A percentile compares a stretch with the other conserved stretches of the same genome.
These are phyloP conservation scores for Berberis vulgaris DNA, from an alignment of 164 flowering plant genomes.

Conservation along the genomic window DNA sequence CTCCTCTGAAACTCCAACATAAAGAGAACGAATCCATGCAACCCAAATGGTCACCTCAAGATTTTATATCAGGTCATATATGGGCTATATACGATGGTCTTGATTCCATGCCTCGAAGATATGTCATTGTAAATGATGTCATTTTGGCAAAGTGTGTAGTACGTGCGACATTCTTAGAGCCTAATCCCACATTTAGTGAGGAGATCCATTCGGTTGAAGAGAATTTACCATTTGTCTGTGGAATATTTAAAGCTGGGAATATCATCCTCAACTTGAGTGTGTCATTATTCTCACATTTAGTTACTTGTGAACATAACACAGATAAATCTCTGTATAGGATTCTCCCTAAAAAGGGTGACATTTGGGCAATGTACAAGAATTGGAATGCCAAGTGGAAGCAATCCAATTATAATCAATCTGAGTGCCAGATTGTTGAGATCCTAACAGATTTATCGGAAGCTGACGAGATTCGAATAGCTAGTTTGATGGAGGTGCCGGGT, in stretches of 20 bases:
- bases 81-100: conserved; percentile 42
- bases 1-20: neutral
- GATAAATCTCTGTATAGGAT: conserved; percentile 22
- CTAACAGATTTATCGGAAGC: conserved; percentile 27
- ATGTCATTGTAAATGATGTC: conserved; percentile 21
- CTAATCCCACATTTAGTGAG: conserved; percentile 17
- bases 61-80: conserved; percentile 29
- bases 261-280: conserved; percentile 14
- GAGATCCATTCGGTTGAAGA: conserved; percentile 25
- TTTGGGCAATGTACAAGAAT: conserved; percentile 48
- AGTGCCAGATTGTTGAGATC: conserved; percentile 29
- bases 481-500: conserved; percentile 28
- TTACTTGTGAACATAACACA: conserved; percentile 17
- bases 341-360: conserved; percentile 42
- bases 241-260: conserved; percentile 22
- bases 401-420: conserved; percentile 11
- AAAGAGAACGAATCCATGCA: conserved; percentile 1
- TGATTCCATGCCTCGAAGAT: conserved; percentile 39
- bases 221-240: conserved; percentile 29
- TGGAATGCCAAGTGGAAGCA: conserved; percentile 39
- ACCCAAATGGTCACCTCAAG: conserved; percentile 15
- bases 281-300: conserved; percentile 29
- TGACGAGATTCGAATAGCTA: conserved; percentile 14
- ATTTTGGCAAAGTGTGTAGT: conserved; percentile 22
- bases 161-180: conserved; percentile 30